phyloP scores from a whole-genome alignment of 2,329 filamentous ascomycete genomes.

The Talaromyces verruculosus region DNA sequence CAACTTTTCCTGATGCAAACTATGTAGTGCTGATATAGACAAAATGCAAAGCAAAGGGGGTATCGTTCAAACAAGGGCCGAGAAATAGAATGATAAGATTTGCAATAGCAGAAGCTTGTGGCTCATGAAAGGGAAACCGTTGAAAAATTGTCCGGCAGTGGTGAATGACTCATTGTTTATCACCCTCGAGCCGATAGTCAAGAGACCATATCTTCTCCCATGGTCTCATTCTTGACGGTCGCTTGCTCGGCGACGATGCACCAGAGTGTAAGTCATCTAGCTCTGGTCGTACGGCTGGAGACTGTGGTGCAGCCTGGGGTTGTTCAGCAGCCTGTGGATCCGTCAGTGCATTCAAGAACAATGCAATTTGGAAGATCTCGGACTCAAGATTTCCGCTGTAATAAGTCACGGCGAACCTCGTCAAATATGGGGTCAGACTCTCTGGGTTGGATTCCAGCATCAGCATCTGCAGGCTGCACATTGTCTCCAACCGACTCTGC shows the following conservation, averaged over 20 bases:
- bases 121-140: not conserved
- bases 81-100: not conserved
- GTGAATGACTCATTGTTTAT: constrained; percentile 14
- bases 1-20: constrained; percentile 14
- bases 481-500: constrained; percentile 40
- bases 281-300: constrained; percentile 11
- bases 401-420: constrained; percentile 51
- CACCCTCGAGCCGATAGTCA: constrained; percentile 19
- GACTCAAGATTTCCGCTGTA: constrained; percentile 42
- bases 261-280: not conserved
- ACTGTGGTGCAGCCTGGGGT: constrained; percentile 2
- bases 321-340: constrained; percentile 18
- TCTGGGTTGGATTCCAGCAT: constrained; percentile 35
- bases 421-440: constrained; percentile 46
- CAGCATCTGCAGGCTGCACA: constrained; percentile 37
- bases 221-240: constrained; percentile 17
- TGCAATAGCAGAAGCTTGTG: not conserved
- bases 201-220: constrained; percentile 22
- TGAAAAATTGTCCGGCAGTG: not conserved
- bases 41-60: constrained; percentile 2
- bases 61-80: constrained; percentile 14
- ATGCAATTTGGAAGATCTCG: constrained; percentile 13
- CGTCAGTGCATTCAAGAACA: constrained; percentile 15
- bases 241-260: constrained; percentile 19
- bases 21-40: constrained; percentile 12